Conservation (phyloP, 257 asterid species). For the Rubia yunnanensis region DNA sequence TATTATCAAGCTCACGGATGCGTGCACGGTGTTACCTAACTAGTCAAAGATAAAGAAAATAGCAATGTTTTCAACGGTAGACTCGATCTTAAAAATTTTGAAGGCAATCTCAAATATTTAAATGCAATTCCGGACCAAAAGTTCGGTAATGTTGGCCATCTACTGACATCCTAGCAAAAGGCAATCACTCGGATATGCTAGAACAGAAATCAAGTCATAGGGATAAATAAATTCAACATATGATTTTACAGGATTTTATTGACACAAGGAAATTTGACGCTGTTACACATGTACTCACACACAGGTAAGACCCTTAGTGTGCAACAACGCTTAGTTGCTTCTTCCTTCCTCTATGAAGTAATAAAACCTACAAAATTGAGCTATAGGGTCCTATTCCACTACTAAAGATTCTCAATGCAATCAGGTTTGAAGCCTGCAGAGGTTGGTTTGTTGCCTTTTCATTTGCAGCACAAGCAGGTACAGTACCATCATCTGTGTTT, state of each 20-base stretch:
- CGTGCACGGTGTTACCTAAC: too few species aligned
- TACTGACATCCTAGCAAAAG: too few species aligned
- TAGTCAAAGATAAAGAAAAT: too few species aligned
- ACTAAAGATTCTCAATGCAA: background rate
- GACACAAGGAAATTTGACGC: conserved; percentile 1
- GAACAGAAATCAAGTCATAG: too few species aligned
- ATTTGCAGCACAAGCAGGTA: conserved; percentile 28
- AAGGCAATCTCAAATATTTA: too few species aligned
- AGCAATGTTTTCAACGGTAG: too few species aligned
- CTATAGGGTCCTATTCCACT: background rate
- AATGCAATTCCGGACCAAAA: too few species aligned
- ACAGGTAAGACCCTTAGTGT: background rate
- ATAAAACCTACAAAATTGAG: conserved; percentile 17
- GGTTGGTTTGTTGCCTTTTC: conserved; percentile 8
- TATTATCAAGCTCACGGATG: too few species aligned
- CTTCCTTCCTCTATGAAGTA: background rate
- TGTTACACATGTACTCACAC: background rate
- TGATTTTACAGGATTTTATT: background rate
- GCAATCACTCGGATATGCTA: too few species aligned
- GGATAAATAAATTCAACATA: too few species aligned
- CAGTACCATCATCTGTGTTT: conserved; percentile 11
- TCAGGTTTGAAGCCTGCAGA: background rate
- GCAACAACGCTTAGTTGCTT: background rate
- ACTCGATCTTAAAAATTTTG: too few species aligned
- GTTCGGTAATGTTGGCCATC: too few species aligned